Evolutionary conservation across 768 basidiomycete genomes (phyloP).

Genomic region (Chalciporus pseudorubinellus): DNA sequence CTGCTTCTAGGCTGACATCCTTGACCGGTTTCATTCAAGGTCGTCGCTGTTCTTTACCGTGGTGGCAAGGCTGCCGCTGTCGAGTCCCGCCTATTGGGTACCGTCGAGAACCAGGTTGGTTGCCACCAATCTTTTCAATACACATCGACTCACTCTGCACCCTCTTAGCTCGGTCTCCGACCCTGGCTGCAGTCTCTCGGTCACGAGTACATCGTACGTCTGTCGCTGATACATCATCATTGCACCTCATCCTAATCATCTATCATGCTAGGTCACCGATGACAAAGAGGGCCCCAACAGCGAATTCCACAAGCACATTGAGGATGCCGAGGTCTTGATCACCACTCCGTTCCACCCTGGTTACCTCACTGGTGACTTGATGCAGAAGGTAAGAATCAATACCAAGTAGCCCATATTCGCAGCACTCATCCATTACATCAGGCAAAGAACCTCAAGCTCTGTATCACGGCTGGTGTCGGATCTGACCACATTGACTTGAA

Average conservation of each 20-base stretch:
- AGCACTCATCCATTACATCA: constrained; percentile 21
- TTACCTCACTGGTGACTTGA: constrained; percentile 68
- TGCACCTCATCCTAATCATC: not conserved
- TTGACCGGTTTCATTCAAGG: constrained; percentile 31
- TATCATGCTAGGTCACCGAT: constrained; percentile 54
- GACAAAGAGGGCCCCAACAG: constrained; percentile 79
- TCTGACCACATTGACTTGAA: constrained; percentile 89
- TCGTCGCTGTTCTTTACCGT: constrained; percentile 71
- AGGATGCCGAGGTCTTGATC: constrained; percentile 75
- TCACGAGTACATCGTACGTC: constrained; percentile 69
- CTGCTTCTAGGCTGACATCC: too few relatives aligned
- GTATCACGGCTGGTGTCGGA: constrained; percentile 86
- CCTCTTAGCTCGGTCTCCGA: constrained; percentile 60
- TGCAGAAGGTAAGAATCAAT: constrained; percentile 49
- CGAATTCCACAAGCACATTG: constrained; percentile 77
- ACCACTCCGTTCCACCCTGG: constrained; percentile 85
- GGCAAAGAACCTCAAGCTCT: constrained; percentile 86
- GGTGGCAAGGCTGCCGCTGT: constrained; percentile 62
- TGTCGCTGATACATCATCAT: not conserved
- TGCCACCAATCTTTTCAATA: not conserved
- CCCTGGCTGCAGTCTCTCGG: constrained; percentile 68
- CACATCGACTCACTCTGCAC: not conserved
- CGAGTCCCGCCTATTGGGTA: constrained; percentile 73
- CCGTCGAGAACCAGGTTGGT: constrained; percentile 72
- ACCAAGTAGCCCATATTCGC: not conserved